phyloP scores from a whole-genome alignment of 2,329 filamentous ascomycete species.

The Colletotrichum graminicola region DNA sequence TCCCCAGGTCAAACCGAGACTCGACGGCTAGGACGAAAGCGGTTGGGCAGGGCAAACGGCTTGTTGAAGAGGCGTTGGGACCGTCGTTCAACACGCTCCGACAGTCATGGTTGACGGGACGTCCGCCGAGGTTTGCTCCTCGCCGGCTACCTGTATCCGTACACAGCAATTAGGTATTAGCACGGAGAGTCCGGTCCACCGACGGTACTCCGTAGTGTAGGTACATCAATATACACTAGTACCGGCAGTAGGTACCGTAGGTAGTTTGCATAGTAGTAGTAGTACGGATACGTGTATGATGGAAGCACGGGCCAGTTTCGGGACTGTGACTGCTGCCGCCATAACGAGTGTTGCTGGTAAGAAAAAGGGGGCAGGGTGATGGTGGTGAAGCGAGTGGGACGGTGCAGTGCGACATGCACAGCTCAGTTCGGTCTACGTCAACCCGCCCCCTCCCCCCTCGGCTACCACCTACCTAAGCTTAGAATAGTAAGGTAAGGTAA shows the following conservation, averaged over 20 bases:
- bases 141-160: constrained; percentile 25
- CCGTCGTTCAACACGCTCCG: neutral
- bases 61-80: neutral
- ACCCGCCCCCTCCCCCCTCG: no score
- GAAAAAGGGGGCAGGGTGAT: neutral
- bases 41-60: neutral
- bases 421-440: no score
- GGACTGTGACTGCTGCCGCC: constrained; percentile 19
- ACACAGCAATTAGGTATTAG: no score
- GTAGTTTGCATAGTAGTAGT: no score
- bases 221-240: no score
- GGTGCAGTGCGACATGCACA: no score
- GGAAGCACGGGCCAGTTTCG: constrained; percentile 20
- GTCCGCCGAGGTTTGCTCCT: constrained; percentile 19
- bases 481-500: no score
- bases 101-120: neutral
- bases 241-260: no score
- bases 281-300: no score
- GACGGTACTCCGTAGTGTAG: no score
- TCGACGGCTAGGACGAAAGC: neutral
- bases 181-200: no score
- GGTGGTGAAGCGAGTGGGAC: neutral
- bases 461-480: no score
- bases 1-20: neutral
- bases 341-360: constrained; percentile 23